Percentiles rank a stretch among this genome's conserved stretches.
phyloP scores from a whole-genome alignment of 2,329 filamentous ascomycete species.

The Xylaria arbuscula region DNA sequence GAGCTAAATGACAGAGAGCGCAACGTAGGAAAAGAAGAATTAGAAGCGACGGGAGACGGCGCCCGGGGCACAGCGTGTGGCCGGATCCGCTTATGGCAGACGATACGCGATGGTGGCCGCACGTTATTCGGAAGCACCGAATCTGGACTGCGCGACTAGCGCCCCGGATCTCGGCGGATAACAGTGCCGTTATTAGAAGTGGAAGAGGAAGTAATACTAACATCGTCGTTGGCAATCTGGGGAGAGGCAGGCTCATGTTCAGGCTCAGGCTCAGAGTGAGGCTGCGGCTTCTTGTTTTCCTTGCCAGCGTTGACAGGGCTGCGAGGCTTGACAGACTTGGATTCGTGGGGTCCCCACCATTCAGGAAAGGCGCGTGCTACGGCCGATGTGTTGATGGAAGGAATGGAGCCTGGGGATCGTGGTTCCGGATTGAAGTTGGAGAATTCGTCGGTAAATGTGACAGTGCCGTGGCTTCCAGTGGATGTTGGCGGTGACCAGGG shows the following conservation, averaged over 20 bases:
- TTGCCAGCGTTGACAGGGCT: conserved; percentile 30
- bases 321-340: no score
- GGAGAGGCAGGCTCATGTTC: conserved; percentile 44
- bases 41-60: background rate
- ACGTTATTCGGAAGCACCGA: conserved; percentile 1
- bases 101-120: conserved; percentile 21
- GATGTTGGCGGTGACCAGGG: conserved; percentile 69
- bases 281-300: conserved; percentile 51
- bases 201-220: conserved; percentile 24
- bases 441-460: conserved; percentile 66
- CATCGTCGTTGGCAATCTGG: conserved; percentile 43
- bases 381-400: conserved; percentile 50
- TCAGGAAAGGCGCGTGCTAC: conserved; percentile 64
- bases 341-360: conserved; percentile 47
- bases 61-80: conserved; percentile 13
- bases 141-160: conserved; percentile 36
- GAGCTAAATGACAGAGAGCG: conserved; percentile 22
- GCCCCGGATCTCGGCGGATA: conserved; percentile 25
- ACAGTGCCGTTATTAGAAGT: conserved; percentile 25
- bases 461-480: conserved; percentile 67
- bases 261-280: no score
- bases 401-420: conserved; percentile 61
- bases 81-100: conserved; percentile 14
- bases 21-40: conserved; percentile 16
- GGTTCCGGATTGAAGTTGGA: conserved; percentile 63